Percentiles rank a stretch among this genome's conserved stretches.
These are phyloP conservation scores for Erigeron philadelphicus DNA, from an alignment of 140 eudicot species.

Conservation along the genomic window DNA sequence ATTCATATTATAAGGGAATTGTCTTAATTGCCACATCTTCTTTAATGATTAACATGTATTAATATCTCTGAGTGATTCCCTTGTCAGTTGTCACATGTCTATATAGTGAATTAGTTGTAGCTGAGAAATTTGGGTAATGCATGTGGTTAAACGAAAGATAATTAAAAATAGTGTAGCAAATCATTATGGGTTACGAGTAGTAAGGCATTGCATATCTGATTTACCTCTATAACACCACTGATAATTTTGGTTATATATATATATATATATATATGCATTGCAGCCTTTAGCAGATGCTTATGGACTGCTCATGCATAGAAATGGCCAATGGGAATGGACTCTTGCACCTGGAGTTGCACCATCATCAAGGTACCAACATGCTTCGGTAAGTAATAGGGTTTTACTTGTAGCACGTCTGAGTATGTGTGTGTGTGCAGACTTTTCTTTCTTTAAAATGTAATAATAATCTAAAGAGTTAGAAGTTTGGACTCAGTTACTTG, in stretches of 20 bases:
- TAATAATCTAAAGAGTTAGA: background rate
- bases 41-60: no score
- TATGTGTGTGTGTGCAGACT: background rate
- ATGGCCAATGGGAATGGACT: constrained; percentile 99
- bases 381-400: constrained; percentile 59
- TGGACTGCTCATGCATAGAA: constrained; percentile 95
- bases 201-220: no score
- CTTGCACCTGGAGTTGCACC: constrained; percentile 98
- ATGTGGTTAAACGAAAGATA: background rate
- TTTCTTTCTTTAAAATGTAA: background rate
- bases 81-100: background rate
- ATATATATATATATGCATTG: constrained; percentile 10
- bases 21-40: no score
- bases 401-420: background rate
- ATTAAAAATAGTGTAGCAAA: constrained; percentile 2
- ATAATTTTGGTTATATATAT: constrained; percentile 1
- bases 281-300: constrained; percentile 95
- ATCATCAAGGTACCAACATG: constrained; percentile 94
- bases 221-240: background rate
- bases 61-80: no score
- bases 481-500: background rate
- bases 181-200: background rate
- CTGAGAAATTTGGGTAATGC: constrained; percentile 1
- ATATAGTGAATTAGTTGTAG: background rate
- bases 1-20: no score